A percentile compares a stretch with the other conserved stretches of the same genome.
These are phyloP conservation scores for Candida qinlingensis DNA, from an alignment of 805 yeast genomes.

Conservation along the genomic window DNA sequence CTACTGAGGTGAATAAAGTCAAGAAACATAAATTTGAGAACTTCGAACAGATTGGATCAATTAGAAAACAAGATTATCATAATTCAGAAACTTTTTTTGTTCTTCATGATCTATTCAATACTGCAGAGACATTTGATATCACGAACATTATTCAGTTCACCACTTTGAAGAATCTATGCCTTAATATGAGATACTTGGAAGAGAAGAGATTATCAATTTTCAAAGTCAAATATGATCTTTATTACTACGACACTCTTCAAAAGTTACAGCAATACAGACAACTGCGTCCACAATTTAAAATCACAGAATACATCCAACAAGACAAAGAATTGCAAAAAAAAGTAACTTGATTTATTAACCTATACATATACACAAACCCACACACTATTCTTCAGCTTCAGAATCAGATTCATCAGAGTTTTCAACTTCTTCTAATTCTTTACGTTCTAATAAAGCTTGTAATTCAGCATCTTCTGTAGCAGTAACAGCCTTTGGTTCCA, in stretches of 20 bases:
- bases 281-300: too few relatives aligned
- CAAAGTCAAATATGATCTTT: too few relatives aligned
- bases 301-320: neutral
- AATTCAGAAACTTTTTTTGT: neutral
- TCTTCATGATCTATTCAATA: neutral
- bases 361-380: neutral
- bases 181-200: neutral
- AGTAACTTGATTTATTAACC: neutral
- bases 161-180: neutral
- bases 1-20: neutral
- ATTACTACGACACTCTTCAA: too few relatives aligned
- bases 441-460: constrained; percentile 90
- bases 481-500: constrained; percentile 99
- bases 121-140: neutral
- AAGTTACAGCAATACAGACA: too few relatives aligned
- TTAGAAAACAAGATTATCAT: neutral
- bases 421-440: constrained; percentile 79
- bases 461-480: constrained; percentile 98
- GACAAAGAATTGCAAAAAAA: neutral
- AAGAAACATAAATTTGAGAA: neutral
- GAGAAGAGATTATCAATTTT: neutral
- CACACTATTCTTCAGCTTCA: constrained; percentile 33
- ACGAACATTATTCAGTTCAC: neutral
- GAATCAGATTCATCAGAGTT: constrained; percentile 67
- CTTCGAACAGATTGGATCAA: neutral